Evolutionary conservation across 768 basidiomycete species (phyloP).

Genomic region (Mrakia hoshinonis): DNA sequence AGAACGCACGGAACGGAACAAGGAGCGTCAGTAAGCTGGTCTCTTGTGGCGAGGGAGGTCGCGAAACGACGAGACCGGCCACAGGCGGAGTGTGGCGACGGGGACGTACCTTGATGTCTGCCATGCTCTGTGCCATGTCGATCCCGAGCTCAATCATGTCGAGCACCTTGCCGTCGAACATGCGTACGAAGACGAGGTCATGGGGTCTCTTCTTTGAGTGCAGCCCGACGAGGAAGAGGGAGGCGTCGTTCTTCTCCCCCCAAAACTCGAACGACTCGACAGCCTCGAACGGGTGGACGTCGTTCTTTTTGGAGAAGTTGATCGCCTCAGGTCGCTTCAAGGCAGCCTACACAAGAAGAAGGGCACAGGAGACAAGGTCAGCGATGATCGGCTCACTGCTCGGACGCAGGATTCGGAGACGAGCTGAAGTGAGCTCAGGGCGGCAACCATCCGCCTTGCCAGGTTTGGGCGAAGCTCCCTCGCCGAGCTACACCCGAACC

Average conservation of each 20-base stretch:
- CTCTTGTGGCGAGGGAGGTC: neutral
- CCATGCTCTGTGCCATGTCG: slow-evolving; percentile 68
- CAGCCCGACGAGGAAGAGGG: slow-evolving; percentile 79
- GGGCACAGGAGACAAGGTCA: neutral
- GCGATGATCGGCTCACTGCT: neutral
- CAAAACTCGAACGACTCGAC: slow-evolving; percentile 76
- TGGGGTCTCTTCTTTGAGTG: slow-evolving; percentile 91
- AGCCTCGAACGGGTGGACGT: slow-evolving; percentile 81
- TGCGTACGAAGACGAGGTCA: slow-evolving; percentile 72
- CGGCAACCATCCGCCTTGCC: too few species aligned
- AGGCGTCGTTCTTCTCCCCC: slow-evolving; percentile 86
- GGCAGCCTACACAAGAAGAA: slow-evolving; percentile 57
- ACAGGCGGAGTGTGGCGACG: neutral
- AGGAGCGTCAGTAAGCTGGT: neutral
- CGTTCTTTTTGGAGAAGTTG: slow-evolving; percentile 88
- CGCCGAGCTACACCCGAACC: too few species aligned
- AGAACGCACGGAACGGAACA: neutral
- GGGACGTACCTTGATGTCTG: slow-evolving; percentile 65
- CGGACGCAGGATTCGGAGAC: neutral
- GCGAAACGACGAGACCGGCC: neutral
- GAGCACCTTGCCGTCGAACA: slow-evolving; percentile 73
- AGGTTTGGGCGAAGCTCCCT: too few species aligned
- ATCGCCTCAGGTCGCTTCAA: slow-evolving; percentile 85
- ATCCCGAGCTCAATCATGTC: slow-evolving; percentile 96
- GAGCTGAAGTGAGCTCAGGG: neutral